These are phyloP conservation scores for Mytilinidion resinicola DNA, from an alignment of 495 filamentous ascomycete species.

Conservation along the genomic window DNA sequence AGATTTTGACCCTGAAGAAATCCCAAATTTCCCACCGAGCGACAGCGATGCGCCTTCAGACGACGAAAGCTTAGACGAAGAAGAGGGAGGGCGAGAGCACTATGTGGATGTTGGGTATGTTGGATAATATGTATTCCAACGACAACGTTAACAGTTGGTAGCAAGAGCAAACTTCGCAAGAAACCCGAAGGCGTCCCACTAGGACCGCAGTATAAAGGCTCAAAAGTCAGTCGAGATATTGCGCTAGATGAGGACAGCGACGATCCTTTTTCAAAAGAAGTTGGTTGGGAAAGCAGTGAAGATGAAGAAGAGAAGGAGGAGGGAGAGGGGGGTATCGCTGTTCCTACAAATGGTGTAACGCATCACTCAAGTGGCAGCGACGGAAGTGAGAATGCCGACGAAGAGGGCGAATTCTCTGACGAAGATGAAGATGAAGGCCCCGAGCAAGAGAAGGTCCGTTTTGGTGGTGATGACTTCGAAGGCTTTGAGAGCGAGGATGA, in stretches of 20 bases:
- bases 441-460: slow-evolving; percentile 31
- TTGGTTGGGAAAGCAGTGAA: slow-evolving; percentile 27
- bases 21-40: slow-evolving; percentile 47
- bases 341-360: neutral
- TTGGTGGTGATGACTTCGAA: slow-evolving; percentile 33
- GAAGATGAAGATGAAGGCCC: slow-evolving; percentile 1
- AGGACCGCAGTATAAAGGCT: slow-evolving; percentile 77
- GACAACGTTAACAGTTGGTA: slow-evolving; percentile 29
- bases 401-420: slow-evolving; percentile 14
- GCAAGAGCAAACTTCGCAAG: slow-evolving; percentile 81
- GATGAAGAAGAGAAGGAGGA: slow-evolving; percentile 30
- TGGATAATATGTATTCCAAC: neutral
- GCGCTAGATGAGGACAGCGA: slow-evolving; percentile 43
- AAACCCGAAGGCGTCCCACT: slow-evolving; percentile 50
- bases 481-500: slow-evolving; percentile 32
- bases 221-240: slow-evolving; percentile 66
- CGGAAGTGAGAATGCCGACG: slow-evolving; percentile 35
- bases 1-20: slow-evolving; percentile 85
- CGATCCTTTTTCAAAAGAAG: slow-evolving; percentile 40
- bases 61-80: slow-evolving; percentile 42
- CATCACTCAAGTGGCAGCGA: neutral
- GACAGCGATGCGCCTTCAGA: slow-evolving; percentile 41
- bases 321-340: slow-evolving; percentile 18
- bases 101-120: slow-evolving; percentile 73
- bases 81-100: slow-evolving; percentile 64